These are phyloP conservation scores for Torulaspora quercuum DNA, from an alignment of 805 yeast genomes.

Conservation along the genomic window DNA sequence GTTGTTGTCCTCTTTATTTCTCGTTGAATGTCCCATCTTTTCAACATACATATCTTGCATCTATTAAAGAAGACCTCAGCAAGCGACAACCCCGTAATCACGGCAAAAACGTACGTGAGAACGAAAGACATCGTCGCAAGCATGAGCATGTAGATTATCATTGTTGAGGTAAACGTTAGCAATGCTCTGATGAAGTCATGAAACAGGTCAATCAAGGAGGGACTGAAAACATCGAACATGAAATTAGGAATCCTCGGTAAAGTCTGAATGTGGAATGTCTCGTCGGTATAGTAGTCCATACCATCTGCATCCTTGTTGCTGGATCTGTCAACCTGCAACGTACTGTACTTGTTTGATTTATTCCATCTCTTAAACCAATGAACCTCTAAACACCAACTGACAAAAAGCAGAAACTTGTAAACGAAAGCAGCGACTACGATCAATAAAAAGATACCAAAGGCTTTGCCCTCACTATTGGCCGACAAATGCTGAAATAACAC, in stretches of 20 bases:
- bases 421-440: conserved; percentile 57
- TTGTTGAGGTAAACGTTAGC: conserved; percentile 57
- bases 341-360: conserved; percentile 17
- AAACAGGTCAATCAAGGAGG: conserved; percentile 28
- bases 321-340: conserved; percentile 6
- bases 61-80: conserved; percentile 71
- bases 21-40: conserved; percentile 35
- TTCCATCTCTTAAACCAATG: conserved; percentile 52
- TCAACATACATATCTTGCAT: conserved; percentile 32
- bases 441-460: conserved; percentile 69
- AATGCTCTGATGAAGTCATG: conserved; percentile 53
- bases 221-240: conserved; percentile 29
- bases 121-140: conserved; percentile 73
- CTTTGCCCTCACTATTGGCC: conserved; percentile 56
- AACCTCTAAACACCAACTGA: conserved; percentile 63
- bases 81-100: conserved; percentile 62
- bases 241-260: conserved; percentile 34
- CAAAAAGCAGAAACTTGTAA: conserved; percentile 56
- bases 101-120: conserved; percentile 67
- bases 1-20: conserved; percentile 27
- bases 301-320: conserved; percentile 4
- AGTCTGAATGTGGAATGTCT: conserved; percentile 13
- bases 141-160: conserved; percentile 71
- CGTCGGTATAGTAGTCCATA: conserved; percentile 27
- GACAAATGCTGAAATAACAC: conserved; percentile 54